Percentiles rank a stretch among this genome's conserved stretches.
phyloP scores from a whole-genome alignment of 2,329 filamentous ascomycete genomes.

The Arthrobotrys pseudoclavata region DNA sequence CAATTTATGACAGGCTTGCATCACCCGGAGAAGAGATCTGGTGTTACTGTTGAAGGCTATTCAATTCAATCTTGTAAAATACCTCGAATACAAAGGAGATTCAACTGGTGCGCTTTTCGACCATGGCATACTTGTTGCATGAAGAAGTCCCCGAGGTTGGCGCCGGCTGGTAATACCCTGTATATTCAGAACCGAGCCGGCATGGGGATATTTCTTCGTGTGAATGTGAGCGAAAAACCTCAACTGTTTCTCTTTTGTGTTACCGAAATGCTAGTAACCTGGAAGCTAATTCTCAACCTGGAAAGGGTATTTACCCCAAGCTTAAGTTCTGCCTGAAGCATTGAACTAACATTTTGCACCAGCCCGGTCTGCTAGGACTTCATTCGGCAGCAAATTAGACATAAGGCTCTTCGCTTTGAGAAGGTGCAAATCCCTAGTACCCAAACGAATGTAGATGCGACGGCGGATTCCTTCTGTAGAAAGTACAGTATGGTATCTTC shows the following conservation, averaged over 20 bases:
- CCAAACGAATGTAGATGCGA: conserved; percentile 42
- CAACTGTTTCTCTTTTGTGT: conserved; percentile 40
- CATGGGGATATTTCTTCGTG: conserved; percentile 18
- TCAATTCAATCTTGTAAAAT: conserved; percentile 50
- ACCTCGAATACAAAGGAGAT: conserved; percentile 24
- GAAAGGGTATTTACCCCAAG: conserved; percentile 49
- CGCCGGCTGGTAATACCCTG: conserved; percentile 16
- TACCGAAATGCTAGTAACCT: conserved; percentile 44
- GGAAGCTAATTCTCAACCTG: conserved; percentile 35
- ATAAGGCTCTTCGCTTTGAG: conserved; percentile 27
- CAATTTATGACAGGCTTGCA: conserved; percentile 38
- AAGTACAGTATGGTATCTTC: conserved; percentile 29
- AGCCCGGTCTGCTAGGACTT: conserved; percentile 6
- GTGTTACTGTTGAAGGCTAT: conserved; percentile 25
- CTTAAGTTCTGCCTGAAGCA: conserved; percentile 51
- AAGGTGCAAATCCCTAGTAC: conserved; percentile 23
- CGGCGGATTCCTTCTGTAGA: conserved; percentile 54
- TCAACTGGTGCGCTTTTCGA: background rate
- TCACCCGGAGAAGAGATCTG: conserved; percentile 34
- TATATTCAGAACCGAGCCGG: conserved; percentile 15
- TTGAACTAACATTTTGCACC: background rate
- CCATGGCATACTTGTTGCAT: conserved; percentile 40
- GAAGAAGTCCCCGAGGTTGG: conserved; percentile 42
- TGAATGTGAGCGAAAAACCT: conserved; percentile 29
- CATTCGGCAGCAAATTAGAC: conserved; percentile 27